Conservation (phyloP, 192 early-diverging fungal genomes). For the Dispira simplex region DNA sequence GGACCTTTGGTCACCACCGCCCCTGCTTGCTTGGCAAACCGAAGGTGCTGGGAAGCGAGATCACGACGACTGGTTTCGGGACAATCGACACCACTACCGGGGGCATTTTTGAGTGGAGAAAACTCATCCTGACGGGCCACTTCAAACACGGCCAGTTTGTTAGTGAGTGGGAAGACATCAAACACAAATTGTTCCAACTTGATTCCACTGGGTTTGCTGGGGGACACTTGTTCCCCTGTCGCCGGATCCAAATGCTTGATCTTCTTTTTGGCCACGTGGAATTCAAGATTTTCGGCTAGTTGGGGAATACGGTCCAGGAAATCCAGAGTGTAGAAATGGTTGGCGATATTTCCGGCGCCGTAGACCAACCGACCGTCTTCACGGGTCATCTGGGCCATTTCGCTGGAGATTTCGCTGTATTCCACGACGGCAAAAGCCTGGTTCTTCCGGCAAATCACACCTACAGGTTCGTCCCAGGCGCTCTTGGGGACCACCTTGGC, state of each 20-base stretch:
- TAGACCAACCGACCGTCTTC: slow-evolving; percentile 56
- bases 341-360: slow-evolving; percentile 94
- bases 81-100: slow-evolving; percentile 69
- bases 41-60: slow-evolving; percentile 71
- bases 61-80: slow-evolving; percentile 89
- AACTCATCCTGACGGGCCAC: slow-evolving; percentile 90
- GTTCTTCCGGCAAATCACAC: slow-evolving; percentile 86
- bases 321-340: slow-evolving; percentile 91
- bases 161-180: slow-evolving; percentile 91
- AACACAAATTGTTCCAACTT: slow-evolving; percentile 99
- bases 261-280: slow-evolving; percentile 97
- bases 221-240: slow-evolving; percentile 50
- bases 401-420: slow-evolving; percentile 84
- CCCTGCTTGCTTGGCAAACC: slow-evolving; percentile 76
- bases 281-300: slow-evolving; percentile 75
- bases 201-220: slow-evolving; percentile 83
- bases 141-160: slow-evolving; percentile 84
- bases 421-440: slow-evolving; percentile 78
- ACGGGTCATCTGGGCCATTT: slow-evolving; percentile 51
- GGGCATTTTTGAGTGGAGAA: slow-evolving; percentile 94
- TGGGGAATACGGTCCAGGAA: slow-evolving; percentile 77
- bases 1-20: slow-evolving; percentile 45
- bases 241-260: slow-evolving; percentile 78
- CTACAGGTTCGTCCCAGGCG: slow-evolving; percentile 76
- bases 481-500: slow-evolving; percentile 90